These are phyloP conservation scores for Quercus variabilis DNA, from an alignment of 306 rosid genomes.

Conservation along the genomic window DNA sequence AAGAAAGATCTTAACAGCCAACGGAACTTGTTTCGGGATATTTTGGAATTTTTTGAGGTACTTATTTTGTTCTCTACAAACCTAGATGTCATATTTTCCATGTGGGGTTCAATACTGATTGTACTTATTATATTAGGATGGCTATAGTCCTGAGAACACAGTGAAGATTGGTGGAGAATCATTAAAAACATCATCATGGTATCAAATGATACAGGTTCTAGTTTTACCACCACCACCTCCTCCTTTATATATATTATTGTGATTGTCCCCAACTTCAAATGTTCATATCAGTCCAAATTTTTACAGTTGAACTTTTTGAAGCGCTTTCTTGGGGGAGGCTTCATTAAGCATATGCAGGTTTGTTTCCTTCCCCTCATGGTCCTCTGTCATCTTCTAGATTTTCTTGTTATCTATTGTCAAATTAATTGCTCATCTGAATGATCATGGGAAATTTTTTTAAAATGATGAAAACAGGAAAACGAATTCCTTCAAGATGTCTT, in stretches of 20 bases:
- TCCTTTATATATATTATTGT: neutral
- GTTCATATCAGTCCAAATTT: neutral
- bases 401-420: slow-evolving; percentile 1
- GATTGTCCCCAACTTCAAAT: neutral
- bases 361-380: slow-evolving; percentile 1
- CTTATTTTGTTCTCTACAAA: neutral
- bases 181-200: slow-evolving; percentile 77
- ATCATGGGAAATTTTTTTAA: neutral
- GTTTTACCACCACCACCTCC: neutral
- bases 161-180: slow-evolving; percentile 73
- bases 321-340: slow-evolving; percentile 91
- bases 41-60: slow-evolving; percentile 83
- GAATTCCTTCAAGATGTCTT: slow-evolving; percentile 83
- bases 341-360: slow-evolving; percentile 94
- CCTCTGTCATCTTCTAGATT: too few species aligned
- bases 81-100: neutral
- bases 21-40: slow-evolving; percentile 74
- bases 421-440: neutral
- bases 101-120: slow-evolving; percentile 14
- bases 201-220: slow-evolving; percentile 71
- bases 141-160: slow-evolving; percentile 69
- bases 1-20: slow-evolving; percentile 88
- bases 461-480: slow-evolving; percentile 59
- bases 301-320: slow-evolving; percentile 77
- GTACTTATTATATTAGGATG: slow-evolving; percentile 46